Conservation (phyloP, 2,329 filamentous ascomycete species). For the Colletotrichum agaves region DNA sequence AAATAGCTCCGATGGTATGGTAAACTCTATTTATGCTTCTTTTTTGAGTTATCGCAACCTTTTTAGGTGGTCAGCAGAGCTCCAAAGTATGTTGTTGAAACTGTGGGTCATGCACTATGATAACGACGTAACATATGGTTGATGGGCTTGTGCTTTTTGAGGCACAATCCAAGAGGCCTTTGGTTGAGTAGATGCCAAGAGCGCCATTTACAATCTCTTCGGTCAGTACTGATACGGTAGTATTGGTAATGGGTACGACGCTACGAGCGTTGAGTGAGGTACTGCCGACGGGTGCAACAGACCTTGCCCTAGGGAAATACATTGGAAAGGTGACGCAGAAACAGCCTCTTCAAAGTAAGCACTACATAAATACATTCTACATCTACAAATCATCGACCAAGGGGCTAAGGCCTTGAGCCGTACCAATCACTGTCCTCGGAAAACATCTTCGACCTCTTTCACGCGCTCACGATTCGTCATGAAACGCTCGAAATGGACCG, state of each 20-base stretch:
- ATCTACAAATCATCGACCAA: constrained; percentile 41
- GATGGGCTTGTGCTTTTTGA: no score
- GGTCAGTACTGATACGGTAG: background rate
- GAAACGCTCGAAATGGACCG: constrained; percentile 50
- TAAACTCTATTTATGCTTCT: constrained; percentile 11
- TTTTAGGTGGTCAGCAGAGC: background rate
- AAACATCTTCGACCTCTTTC: constrained; percentile 54
- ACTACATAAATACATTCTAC: no score
- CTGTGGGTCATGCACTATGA: no score
- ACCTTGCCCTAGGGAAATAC: no score
- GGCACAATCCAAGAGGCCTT: no score
- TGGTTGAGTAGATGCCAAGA: no score
- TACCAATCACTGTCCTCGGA: constrained; percentile 56
- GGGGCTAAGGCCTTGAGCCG: constrained; percentile 54
- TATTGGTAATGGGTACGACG: no score
- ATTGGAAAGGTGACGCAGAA: no score
- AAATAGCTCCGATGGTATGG: background rate
- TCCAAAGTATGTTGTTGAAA: background rate
- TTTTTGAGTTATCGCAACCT: background rate
- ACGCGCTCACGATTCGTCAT: constrained; percentile 54
- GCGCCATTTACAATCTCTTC: background rate
- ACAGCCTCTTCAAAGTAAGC: no score
- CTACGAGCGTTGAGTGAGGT: no score
- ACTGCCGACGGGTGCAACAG: no score
- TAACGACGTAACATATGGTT: no score